phyloP scores from a whole-genome alignment of 73 alveolate species.

The Paramecium sonneborni region DNA sequence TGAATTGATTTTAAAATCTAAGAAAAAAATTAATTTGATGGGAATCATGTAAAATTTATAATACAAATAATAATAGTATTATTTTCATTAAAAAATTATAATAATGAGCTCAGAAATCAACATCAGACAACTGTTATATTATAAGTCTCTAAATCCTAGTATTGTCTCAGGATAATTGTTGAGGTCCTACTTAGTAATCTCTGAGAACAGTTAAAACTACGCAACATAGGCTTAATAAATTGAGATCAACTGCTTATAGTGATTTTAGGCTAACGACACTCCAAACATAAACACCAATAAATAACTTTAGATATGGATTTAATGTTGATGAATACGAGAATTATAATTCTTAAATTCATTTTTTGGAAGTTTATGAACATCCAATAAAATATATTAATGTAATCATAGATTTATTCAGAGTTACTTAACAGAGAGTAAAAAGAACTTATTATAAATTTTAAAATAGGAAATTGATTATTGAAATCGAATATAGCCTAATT shows the following conservation, averaged over 20 bases:
- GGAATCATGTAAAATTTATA: neutral
- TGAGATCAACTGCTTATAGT: neutral
- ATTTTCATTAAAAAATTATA: neutral
- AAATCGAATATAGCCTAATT: neutral
- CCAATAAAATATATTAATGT: neutral
- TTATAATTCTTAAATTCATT: neutral
- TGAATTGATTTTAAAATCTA: neutral
- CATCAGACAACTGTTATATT: constrained; percentile 24
- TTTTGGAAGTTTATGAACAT: neutral
- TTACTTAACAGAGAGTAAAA: neutral
- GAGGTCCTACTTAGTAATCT: neutral
- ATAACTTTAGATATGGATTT: constrained; percentile 8
- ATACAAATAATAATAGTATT: neutral
- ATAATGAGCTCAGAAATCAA: constrained; percentile 10
- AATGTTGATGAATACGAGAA: neutral
- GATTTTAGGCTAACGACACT: neutral
- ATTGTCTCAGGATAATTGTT: neutral
- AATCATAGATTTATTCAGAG: neutral
- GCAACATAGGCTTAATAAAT: neutral
- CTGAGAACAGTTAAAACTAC: neutral
- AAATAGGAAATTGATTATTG: too few relatives aligned
- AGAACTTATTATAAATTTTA: too few relatives aligned
- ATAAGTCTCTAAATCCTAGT: neutral
- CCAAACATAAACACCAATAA: neutral
- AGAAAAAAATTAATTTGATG: neutral